Base-by-base conservation (phyloP, 352 stramenopile species). In the Globisporangium paroecandrum region DNA sequence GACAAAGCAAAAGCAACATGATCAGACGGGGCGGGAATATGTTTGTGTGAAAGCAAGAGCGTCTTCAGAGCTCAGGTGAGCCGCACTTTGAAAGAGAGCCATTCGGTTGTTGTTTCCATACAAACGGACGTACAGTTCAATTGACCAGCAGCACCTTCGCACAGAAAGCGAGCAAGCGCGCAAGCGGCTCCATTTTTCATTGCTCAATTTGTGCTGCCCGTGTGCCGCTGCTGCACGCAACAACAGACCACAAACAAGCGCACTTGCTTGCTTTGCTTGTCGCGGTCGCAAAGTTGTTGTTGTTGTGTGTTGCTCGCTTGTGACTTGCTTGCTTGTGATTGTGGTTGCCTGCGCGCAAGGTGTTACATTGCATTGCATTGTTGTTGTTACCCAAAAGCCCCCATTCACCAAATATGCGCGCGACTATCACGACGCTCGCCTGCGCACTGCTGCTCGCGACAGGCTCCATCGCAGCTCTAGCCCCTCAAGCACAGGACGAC, bases 171-270 rank as follows among this genome's bases (percentile, higher is more conserved):
- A n/a, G 25, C 53, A 22, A n/a, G 25, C 27, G 27, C 20, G 27
- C 55, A 22, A 38, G 54, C 34, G n/a, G 55, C 18, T 43, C 12
- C 12, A 32, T 32, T 22, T n/a, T 38, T 32, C 53, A 58, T 58
- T 58, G 53, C 53, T n/a, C 53, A 58, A 58, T 18, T 58, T 58
- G 53, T 58, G 53, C 53, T 58, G 25, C 25, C n/a, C 20, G 25
- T 24, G 36, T 43, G 36, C 36, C 10, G 53, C 53, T 34, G 53
- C 27, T 32, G 53, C 25, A 58, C 53, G 15, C 53, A 38, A 46
- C 38, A 46, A 46, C 38, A 46, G 38, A 46, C 38, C 53, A 20
- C 24, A 57, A 25, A 9, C 54, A 58, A 27, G 41, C 41, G 41
- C 41, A 18, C 8, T 51, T 9, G 18, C 43, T 51, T 51, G 43